Evolutionary conservation across 352 stramenopile species (phyloP), one percentile per base, ranked within the genome.

Genomic region (Blastocystis sp.): DNA sequence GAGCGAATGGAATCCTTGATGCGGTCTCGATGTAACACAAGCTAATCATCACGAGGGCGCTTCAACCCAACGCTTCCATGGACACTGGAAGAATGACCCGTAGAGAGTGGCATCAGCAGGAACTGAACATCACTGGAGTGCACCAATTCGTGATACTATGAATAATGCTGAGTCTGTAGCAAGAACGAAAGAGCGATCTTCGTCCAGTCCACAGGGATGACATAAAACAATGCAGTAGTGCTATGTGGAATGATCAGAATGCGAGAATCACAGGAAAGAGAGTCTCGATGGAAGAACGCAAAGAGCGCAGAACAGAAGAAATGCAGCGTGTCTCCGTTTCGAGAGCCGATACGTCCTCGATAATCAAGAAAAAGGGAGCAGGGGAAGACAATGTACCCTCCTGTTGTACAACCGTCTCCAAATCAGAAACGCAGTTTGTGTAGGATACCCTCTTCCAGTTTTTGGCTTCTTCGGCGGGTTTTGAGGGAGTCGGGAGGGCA

Each of bases 141-240:
- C 43, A 81, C 71, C 24, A 81, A 43, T 21, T 63, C 17, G 34
- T 81, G 52, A 43, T 81, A 81, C 71, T 81, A 81, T 9, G n/a
- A 10, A 17, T 63, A 57, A 81, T 57, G 24, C 10, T 40, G 14
- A 74, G 7, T 48, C 24, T 45, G 42, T 9, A 74, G 21, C 24
- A 17, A 3, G 64, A 48, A 74, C 71, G 1, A 61, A 21, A 19
- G 19, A 19, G 0, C 9, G n/a, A 2, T 81, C 45, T 11, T 63
- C 24, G 42, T 81, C 71, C n/a, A 81, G 57, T 68, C 71, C 71
- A 66, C 71, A 81, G 21, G 71, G 71, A 65, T 81, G 71, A 63
- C 42, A 63, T 3, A 81, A 9, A 48, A 81, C 38, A 10, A 81
- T 40, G 9, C 17, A 52, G 45, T 68, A 81, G 21, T 74, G 45